Percentiles rank a stretch among this genome's conserved stretches.
phyloP scores from a whole-genome alignment of 768 basidiomycete genomes.

The Lentinula aciculospora region DNA sequence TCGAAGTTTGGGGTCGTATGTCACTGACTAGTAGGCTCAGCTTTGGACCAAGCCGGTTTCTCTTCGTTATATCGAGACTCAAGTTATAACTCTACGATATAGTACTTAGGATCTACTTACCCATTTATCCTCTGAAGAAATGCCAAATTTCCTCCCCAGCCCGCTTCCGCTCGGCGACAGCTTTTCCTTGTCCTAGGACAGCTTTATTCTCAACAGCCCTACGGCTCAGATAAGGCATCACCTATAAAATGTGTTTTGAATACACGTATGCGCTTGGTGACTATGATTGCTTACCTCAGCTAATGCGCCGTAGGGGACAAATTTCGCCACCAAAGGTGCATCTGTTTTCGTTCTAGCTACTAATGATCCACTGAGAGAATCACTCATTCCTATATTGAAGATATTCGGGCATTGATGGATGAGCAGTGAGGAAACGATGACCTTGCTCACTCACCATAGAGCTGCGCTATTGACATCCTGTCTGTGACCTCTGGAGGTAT shows the following conservation, averaged over 20 bases:
- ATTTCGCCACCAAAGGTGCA: conserved; percentile 76
- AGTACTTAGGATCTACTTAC: no score
- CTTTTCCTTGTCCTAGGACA: conserved; percentile 71
- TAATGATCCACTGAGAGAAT: conserved; percentile 69
- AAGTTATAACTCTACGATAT: no score
- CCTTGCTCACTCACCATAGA: conserved; percentile 83
- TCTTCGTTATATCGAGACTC: no score
- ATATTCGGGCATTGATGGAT: no score
- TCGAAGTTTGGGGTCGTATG: no score
- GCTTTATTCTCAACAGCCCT: conserved; percentile 93
- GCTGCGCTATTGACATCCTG: conserved; percentile 69
- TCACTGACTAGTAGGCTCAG: no score
- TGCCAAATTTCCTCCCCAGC: conserved; percentile 48
- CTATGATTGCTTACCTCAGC: background rate
- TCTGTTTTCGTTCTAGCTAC: conserved; percentile 43
- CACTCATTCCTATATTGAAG: conserved; percentile 88
- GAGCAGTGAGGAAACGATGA: no score
- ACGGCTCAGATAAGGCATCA: conserved; percentile 86
- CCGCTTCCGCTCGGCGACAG: conserved; percentile 51
- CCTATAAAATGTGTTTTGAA: conserved; percentile 54
- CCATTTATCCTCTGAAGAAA: background rate
- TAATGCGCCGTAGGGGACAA: conserved; percentile 9
- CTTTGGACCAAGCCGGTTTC: no score
- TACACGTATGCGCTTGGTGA: conserved; percentile 32
- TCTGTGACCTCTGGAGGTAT: conserved; percentile 47